phyloP scores from a whole-genome alignment of 176 grass and related monocot species.

The Tillandsia leiboldiana region DNA sequence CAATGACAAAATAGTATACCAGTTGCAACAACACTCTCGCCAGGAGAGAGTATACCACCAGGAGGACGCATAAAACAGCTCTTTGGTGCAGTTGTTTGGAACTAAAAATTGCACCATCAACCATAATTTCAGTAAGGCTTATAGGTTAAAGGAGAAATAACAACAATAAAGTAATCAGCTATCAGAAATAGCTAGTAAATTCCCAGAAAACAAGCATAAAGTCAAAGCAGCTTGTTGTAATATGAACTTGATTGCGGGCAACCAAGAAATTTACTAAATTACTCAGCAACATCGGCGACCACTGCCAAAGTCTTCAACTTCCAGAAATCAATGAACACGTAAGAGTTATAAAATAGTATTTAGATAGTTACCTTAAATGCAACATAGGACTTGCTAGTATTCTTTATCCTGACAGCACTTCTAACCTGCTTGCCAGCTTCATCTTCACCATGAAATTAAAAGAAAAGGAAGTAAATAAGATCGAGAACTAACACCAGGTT shows the following conservation, averaged over 20 bases:
- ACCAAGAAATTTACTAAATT: not conserved
- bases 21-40: conserved; percentile 88
- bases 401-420: conserved; percentile 94
- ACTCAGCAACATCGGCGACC: conserved; percentile 5
- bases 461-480: not conserved
- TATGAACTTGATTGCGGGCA: not conserved
- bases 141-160: not conserved
- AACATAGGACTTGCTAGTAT: conserved; percentile 85
- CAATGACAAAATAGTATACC: conserved; percentile 35
- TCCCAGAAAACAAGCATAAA: too few species aligned
- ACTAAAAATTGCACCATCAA: conserved; percentile 35
- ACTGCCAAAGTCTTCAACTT: conserved; percentile 12
- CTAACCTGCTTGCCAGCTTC: conserved; percentile 93
- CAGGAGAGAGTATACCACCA: conserved; percentile 90
- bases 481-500: not conserved
- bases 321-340: conserved; percentile 8
- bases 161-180: conserved; percentile 16
- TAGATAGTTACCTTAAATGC: conserved; percentile 71
- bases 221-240: too few species aligned
- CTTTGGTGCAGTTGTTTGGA: conserved; percentile 98
- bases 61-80: conserved; percentile 98
- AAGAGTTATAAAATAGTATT: conserved; percentile 14
- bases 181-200: conserved; percentile 13
- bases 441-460: conserved; percentile 45
- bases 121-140: not conserved